Evolutionary conservation across 2,329 filamentous ascomycete genomes (phyloP).

Genomic region (Trichoderma simmonsii): DNA sequence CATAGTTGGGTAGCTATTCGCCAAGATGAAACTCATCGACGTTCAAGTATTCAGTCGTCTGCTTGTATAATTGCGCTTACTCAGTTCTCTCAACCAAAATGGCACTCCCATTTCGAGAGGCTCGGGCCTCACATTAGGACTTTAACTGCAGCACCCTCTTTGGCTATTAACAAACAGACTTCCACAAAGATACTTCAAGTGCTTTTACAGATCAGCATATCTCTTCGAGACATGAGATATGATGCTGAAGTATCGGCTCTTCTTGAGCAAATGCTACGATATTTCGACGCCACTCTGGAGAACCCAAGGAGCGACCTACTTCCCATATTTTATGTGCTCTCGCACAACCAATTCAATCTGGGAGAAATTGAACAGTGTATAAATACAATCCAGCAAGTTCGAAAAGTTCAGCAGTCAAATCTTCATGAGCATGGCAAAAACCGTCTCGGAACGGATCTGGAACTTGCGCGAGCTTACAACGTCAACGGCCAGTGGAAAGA

Average conservation of each 20-base stretch:
- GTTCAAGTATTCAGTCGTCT: background rate
- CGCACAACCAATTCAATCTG: background rate
- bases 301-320: background rate
- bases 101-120: background rate
- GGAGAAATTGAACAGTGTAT: background rate
- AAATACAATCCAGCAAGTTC: background rate
- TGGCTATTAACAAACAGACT: background rate
- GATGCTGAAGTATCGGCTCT: background rate
- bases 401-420: background rate
- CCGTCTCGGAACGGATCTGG: background rate
- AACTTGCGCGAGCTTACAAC: slow-evolving; percentile 8
- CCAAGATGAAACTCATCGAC: background rate
- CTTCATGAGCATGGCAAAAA: background rate
- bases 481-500: slow-evolving; percentile 8
- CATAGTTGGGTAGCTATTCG: slow-evolving; percentile 7
- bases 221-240: background rate
- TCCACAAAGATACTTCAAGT: background rate
- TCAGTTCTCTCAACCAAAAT: background rate
- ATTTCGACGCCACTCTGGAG: background rate
- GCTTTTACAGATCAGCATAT: background rate
- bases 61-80: background rate
- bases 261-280: background rate
- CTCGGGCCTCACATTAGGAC: slow-evolving; percentile 1
- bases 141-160: background rate
- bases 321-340: background rate